Evolutionary conservation across 176 grass and related monocot genomes (phyloP), one percentile per base, ranked within the genome.

Genomic region (Ananas comosus): DNA sequence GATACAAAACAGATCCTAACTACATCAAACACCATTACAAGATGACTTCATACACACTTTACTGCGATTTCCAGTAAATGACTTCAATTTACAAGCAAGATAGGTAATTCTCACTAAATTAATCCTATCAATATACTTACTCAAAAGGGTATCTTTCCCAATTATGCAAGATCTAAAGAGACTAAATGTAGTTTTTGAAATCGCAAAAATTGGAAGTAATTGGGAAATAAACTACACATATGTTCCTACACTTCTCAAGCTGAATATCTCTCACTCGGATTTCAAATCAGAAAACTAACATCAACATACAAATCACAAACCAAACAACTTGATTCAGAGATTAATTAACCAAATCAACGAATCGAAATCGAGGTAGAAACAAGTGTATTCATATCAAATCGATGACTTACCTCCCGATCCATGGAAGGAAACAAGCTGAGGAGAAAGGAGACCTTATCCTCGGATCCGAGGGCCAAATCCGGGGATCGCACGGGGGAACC

Each of bases 381-480:
- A 48, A n/a, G 21, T 33, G 13, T 13, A 16, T 11, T 11, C 23
- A 13, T 16, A 59, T 21, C 54, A 59, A 17, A 59, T 14, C 14
- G 14, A 59, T 17, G 54, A 16, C 14, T 23, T 50, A 77, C 75
- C 65, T 77, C 66, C 52, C 75, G 66, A 49, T 77, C 75, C 75
- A 77, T 77, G 8, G 75, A 58, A 17, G 75, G 75, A 66, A 77
- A 77, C 75, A 69, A 61, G 75, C 75, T 51, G 12, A 69, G 66
- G 16, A 77, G 75, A 6, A 77, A 2, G 52, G 52, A 68, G 42
- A 77, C 64, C 25, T 49, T 77, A n/a, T 77, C 75, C 29, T 77
- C 75, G 52, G 65, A 77, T 77, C 65, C 75, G 12, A 64, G 19
- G 25, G 52, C 70, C 13, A 72, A 58, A 47, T 72, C 70, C 10